Percentiles rank a stretch among this genome's conserved stretches.
phyloP scores from a whole-genome alignment of 163 green algal genomes.

The Chlamydomonas reinhardtii region DNA sequence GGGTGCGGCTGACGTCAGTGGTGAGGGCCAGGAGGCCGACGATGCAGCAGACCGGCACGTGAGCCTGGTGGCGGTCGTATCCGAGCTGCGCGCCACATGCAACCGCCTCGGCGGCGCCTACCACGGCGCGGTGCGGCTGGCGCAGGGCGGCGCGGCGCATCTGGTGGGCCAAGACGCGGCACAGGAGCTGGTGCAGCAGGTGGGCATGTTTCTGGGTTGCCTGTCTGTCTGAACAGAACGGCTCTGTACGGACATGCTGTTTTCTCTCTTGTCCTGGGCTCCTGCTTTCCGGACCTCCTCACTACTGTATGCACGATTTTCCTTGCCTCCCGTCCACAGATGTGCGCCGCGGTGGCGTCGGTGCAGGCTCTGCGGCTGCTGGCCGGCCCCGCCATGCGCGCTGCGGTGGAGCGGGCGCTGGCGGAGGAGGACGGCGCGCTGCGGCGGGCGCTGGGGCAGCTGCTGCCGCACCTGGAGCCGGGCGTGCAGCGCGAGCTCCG shows the following conservation, averaged over 20 bases:
- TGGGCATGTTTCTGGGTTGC: too few species aligned
- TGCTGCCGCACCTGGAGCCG: background rate
- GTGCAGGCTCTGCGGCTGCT: background rate
- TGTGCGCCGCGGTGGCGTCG: background rate
- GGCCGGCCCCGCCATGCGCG: background rate
- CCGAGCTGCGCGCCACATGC: background rate
- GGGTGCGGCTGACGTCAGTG: background rate
- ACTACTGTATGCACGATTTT: too few species aligned
- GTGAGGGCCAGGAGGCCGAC: background rate
- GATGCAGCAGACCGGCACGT: background rate
- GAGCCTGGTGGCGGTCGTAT: background rate
- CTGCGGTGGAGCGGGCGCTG: background rate
- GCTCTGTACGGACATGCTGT: too few species aligned
- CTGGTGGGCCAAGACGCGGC: background rate
- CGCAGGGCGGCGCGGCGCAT: background rate
- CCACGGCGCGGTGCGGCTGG: slow-evolving; percentile 9
- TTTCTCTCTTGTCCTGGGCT: too few species aligned
- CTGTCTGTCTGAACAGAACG: too few species aligned
- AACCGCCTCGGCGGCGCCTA: background rate
- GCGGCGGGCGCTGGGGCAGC: background rate
- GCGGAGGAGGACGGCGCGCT: background rate
- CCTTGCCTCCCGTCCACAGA: background rate
- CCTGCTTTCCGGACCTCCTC: too few species aligned
- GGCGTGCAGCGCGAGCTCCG: background rate
- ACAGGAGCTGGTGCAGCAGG: background rate